Base-by-base conservation (phyloP, 169 alveolate genomes). In the Plasmodium billcollinsi region DNA sequence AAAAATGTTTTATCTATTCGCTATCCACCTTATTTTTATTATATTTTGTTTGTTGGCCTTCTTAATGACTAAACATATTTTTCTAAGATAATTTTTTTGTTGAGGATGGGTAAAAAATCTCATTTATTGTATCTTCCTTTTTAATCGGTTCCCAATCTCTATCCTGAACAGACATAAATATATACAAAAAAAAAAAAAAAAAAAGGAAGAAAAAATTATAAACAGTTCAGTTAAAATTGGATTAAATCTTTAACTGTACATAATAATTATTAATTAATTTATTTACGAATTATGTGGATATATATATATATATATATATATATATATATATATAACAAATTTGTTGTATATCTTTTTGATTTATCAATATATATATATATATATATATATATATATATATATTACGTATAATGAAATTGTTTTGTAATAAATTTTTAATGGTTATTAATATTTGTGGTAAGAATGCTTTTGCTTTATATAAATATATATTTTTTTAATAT, bases 71-170 rank as follows among this genome's bases (percentile, higher is more conserved):
- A 78, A 43, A 43, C 14, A 52, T 49, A 66, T 78, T 24, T 33
- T 78, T 66, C 67, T 78, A 66, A 63, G 89, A 47, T 78, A 66
- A 45, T 78, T 66, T 59, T 66, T 65, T 49, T 47, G 65, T 43
- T 29, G 50, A 14, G 14, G 76, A 47, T 12, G 89, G 89, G 52
- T 78, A 24, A 78, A 78, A 78, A 12, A 78, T 54, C 29, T 24
- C 29, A 4, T 29, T 49, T 70, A 52, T 65, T 6, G 29, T 49
- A 47, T 63, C 43, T 66, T 78, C 78, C 47, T 71, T 58, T 21
- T 59, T 49, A 54, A 78, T 45, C 0, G 89, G 78, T 11, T 54
- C 21, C 89, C 89, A 78, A 14, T 59, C 49, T 45, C 89, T 78
- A 39, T 78, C 89, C 89, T 78, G 18, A 45, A 8, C 4, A 66